Percentiles rank a stretch among this genome's conserved stretches.
These are phyloP conservation scores for Rhexocercosporidium sp. DNA, from an alignment of 2,329 filamentous ascomycete species.

Conservation along the genomic window DNA sequence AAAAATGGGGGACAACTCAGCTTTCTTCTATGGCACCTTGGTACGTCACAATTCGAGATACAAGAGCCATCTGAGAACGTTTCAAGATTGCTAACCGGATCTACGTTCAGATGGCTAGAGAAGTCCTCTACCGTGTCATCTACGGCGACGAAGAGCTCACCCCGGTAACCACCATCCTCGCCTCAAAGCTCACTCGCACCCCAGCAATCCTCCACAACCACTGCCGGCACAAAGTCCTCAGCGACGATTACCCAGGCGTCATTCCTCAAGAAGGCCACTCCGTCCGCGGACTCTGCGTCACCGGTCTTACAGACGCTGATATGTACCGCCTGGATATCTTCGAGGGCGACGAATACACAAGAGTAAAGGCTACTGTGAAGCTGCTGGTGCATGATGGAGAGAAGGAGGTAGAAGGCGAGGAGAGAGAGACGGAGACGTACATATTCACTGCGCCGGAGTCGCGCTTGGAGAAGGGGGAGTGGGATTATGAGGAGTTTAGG, in stretches of 20 bases:
- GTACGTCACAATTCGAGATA: background rate
- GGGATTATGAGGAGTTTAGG: constrained; percentile 87
- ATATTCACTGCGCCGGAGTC: constrained; percentile 58
- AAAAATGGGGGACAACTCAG: constrained; percentile 30
- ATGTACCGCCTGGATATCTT: constrained; percentile 78
- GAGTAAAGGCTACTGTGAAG: constrained; percentile 60
- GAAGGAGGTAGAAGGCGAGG: constrained; percentile 21
- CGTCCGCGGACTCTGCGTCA: constrained; percentile 78
- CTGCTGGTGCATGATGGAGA: constrained; percentile 42
- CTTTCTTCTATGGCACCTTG: constrained; percentile 35
- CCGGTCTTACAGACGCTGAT: constrained; percentile 79
- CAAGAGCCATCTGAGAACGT: background rate
- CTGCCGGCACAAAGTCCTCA: constrained; percentile 71
- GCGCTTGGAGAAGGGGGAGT: constrained; percentile 73
- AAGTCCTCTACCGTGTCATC: constrained; percentile 85
- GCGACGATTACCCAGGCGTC: constrained; percentile 83
- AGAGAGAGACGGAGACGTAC: constrained; percentile 62
- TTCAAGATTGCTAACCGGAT: constrained; percentile 11
- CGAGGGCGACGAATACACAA: constrained; percentile 77
- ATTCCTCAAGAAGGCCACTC: constrained; percentile 57
- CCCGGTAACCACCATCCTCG: constrained; percentile 40
- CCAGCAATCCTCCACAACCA: constrained; percentile 79
- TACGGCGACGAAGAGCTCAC: constrained; percentile 56
- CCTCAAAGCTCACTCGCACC: constrained; percentile 61
- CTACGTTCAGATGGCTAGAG: constrained; percentile 70